Percentiles rank a stretch among this genome's conserved stretches.
Evolutionary conservation across 2,329 filamentous ascomycete species (phyloP).

Genomic region (Penicillium aurantiogriseum): DNA sequence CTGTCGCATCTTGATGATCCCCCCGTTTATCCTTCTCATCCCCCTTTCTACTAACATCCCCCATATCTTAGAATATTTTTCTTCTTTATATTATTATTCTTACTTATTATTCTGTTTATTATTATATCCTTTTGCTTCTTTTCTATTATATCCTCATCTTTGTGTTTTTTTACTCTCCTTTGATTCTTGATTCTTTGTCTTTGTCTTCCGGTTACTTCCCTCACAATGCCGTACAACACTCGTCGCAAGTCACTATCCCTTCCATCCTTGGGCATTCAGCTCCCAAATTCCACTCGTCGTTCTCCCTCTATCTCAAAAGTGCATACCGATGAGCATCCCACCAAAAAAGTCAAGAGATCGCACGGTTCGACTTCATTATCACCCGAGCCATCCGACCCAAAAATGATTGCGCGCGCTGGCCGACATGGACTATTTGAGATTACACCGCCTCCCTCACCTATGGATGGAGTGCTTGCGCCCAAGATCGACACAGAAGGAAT

Average conservation of each 20-base stretch:
- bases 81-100: conserved; percentile 21
- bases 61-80: conserved; percentile 9
- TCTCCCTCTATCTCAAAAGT: conserved; percentile 63
- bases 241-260: conserved; percentile 93
- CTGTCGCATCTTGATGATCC: conserved; percentile 22
- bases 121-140: conserved; percentile 12
- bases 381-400: conserved; percentile 37
- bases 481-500: conserved; percentile 79
- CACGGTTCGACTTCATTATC: conserved; percentile 55
- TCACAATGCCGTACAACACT: conserved; percentile 88
- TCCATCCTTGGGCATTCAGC: conserved; percentile 86
- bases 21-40: conserved; percentile 18
- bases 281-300: conserved; percentile 62
- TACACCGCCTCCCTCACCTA: conserved; percentile 77
- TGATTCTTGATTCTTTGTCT: conserved; percentile 13
- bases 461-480: conserved; percentile 45
- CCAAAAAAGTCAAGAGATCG: conserved; percentile 77
- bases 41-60: conserved; percentile 13
- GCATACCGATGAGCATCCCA: conserved; percentile 54
- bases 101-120: conserved; percentile 17
- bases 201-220: conserved; percentile 19
- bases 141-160: conserved; percentile 3
- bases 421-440: conserved; percentile 61
- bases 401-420: conserved; percentile 24
- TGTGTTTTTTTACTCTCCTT: conserved; percentile 4